These are phyloP conservation scores for Schoenoplectus triqueter DNA, from an alignment of 202 grass and related monocot genomes.

Conservation along the genomic window DNA sequence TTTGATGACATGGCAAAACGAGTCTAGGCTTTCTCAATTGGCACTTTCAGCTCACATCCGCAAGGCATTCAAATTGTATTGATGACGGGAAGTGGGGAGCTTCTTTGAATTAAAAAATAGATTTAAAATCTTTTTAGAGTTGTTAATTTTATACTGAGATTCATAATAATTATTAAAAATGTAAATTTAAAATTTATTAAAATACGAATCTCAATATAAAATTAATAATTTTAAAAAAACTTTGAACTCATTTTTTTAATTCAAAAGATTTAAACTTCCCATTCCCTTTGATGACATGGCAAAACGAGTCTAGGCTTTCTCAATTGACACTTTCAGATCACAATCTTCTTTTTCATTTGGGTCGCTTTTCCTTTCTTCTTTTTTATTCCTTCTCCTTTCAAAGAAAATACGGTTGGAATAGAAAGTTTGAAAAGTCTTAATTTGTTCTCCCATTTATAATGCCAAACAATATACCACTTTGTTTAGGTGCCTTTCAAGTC, in stretches of 20 bases:
- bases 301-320: slow-evolving; percentile 24
- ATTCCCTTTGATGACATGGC: not conserved
- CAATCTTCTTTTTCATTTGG: slow-evolving; percentile 30
- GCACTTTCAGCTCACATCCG: slow-evolving; percentile 28
- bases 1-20: slow-evolving; percentile 28
- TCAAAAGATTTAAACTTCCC: too few relatives aligned
- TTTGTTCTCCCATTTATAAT: not conserved
- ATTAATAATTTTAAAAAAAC: too few relatives aligned
- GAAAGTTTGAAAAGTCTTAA: slow-evolving; percentile 31
- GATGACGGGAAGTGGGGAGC: not conserved
- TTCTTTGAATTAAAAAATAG: too few relatives aligned
- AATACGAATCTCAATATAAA: too few relatives aligned
- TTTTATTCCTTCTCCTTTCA: slow-evolving; percentile 10
- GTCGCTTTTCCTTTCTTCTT: not conserved
- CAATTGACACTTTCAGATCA: slow-evolving; percentile 28
- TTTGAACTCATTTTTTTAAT: too few relatives aligned
- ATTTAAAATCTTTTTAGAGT: too few relatives aligned
- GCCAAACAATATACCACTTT: slow-evolving; percentile 33
- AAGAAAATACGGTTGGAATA: slow-evolving; percentile 43
- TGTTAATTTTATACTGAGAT: too few relatives aligned
- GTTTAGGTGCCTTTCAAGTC: slow-evolving; percentile 33
- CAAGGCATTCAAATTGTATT: slow-evolving; percentile 2
- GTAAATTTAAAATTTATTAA: too few relatives aligned
- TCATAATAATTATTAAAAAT: too few relatives aligned
- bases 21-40: slow-evolving; percentile 1